Conservation (phyloP, 768 basidiomycete species). For the Russula vinacea region DNA sequence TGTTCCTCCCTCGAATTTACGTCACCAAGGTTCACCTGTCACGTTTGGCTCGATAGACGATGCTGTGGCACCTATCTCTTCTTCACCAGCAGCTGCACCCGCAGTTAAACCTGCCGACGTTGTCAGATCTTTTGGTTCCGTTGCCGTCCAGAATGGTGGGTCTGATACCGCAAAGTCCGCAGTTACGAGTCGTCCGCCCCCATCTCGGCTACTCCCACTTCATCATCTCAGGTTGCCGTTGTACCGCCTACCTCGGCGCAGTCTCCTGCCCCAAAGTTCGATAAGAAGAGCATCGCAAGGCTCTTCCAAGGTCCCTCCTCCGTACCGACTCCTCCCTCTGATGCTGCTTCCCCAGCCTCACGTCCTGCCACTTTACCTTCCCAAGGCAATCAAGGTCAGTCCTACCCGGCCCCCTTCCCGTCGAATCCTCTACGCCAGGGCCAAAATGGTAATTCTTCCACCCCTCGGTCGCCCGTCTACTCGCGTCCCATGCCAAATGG, state of each 20-base stretch:
- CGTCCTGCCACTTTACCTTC: slow-evolving; percentile 51
- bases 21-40: slow-evolving; percentile 55
- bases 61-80: slow-evolving; percentile 68
- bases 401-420: slow-evolving; percentile 20
- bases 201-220: slow-evolving; percentile 35
- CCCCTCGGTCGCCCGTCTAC: slow-evolving; percentile 63
- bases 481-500: slow-evolving; percentile 54
- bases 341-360: slow-evolving; percentile 42
- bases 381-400: slow-evolving; percentile 35
- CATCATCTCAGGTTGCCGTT: slow-evolving; percentile 32
- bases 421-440: slow-evolving; percentile 26
- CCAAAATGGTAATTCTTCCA: slow-evolving; percentile 25
- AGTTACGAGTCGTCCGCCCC: slow-evolving; percentile 29
- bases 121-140: slow-evolving; percentile 80
- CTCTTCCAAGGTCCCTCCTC: slow-evolving; percentile 53
- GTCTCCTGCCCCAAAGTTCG: slow-evolving; percentile 36
- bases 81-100: slow-evolving; percentile 70
- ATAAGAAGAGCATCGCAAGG: slow-evolving; percentile 55
- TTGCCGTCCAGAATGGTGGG: slow-evolving; percentile 49
- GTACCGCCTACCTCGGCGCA: slow-evolving; percentile 30
- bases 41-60: slow-evolving; percentile 92
- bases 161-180: slow-evolving; percentile 25
- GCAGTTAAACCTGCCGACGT: slow-evolving; percentile 58
- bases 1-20: slow-evolving; percentile 17
- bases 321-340: slow-evolving; percentile 29